These are phyloP conservation scores for Coniferiporia sulphurascens DNA, from an alignment of 1,284 basidiomycete species.

Conservation along the genomic window DNA sequence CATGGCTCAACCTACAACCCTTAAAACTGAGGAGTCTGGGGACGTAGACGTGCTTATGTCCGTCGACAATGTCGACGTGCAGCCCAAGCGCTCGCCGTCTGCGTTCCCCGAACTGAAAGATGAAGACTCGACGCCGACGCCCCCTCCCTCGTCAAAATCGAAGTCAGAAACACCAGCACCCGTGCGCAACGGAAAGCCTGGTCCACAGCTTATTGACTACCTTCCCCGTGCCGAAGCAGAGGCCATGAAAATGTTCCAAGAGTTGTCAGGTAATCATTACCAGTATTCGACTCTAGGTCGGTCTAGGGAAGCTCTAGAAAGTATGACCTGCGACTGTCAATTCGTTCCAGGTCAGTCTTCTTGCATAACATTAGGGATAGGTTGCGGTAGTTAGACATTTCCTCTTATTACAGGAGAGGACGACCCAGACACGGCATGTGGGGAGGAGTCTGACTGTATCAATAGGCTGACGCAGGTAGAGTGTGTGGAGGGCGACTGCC, in stretches of 20 bases:
- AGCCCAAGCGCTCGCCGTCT: conserved; percentile 8
- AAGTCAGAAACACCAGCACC: conserved; percentile 23
- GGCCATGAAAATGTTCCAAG: conserved; percentile 71
- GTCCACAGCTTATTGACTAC: conserved; percentile 69
- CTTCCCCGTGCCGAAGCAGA: conserved; percentile 71
- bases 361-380: conserved; percentile 22
- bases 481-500: conserved; percentile 85
- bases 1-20: not conserved
- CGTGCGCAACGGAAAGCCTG: conserved; percentile 23
- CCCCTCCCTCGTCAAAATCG: conserved; percentile 16
- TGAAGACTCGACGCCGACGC: conserved; percentile 7
- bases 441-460: conserved; percentile 91
- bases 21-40: not conserved
- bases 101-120: conserved; percentile 3
- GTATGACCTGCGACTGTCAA: conserved; percentile 89
- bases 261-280: conserved; percentile 80
- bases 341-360: conserved; percentile 72
- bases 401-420: conserved; percentile 45
- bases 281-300: conserved; percentile 85
- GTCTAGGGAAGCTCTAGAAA: conserved; percentile 84
- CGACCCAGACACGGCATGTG: conserved; percentile 69
- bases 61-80: not conserved
- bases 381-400: conserved; percentile 12
- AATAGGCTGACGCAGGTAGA: conserved; percentile 97
- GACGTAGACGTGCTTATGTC: conserved; percentile 2